Percentiles rank a stretch among this genome's conserved stretches.
These are phyloP conservation scores for Penicillium sp. DNA, from an alignment of 2,329 filamentous ascomycete species.

Conservation along the genomic window DNA sequence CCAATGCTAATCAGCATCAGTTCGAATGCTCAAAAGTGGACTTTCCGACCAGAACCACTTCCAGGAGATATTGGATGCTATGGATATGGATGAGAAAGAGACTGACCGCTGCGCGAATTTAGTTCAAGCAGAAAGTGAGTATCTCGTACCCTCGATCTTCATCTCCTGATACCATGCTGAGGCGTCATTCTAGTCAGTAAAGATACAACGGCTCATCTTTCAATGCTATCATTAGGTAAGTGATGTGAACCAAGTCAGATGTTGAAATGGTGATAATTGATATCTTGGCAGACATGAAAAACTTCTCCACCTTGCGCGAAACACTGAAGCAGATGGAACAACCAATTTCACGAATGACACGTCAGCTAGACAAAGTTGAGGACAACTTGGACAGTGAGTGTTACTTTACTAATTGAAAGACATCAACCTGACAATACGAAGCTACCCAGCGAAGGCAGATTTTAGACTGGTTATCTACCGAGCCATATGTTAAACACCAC, in stretches of 20 bases:
- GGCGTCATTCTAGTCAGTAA: not conserved
- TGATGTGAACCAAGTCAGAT: not conserved
- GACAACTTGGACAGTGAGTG: not conserved
- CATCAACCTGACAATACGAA: not conserved
- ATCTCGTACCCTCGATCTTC: not conserved
- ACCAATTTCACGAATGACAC: not conserved
- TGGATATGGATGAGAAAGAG: not conserved
- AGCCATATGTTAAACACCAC: slow-evolving; percentile 3
- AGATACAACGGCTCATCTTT: not conserved
- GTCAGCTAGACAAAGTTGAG: not conserved
- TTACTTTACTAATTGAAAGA: not conserved
- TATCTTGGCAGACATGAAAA: not conserved
- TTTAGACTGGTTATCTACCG: slow-evolving; percentile 1
- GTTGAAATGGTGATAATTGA: not conserved
- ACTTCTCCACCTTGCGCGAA: not conserved
- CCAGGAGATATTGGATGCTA: not conserved
- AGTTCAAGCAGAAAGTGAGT: not conserved
- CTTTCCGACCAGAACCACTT: not conserved
- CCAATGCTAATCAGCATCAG: not conserved
- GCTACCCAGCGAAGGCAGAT: not conserved
- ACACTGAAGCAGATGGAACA: not conserved
- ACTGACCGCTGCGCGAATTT: not conserved
- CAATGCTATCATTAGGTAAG: not conserved
- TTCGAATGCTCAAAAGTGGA: slow-evolving; percentile 2
- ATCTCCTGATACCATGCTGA: not conserved